Conservation (phyloP, 345 rosid genomes). For the Gossypium arboreum region DNA sequence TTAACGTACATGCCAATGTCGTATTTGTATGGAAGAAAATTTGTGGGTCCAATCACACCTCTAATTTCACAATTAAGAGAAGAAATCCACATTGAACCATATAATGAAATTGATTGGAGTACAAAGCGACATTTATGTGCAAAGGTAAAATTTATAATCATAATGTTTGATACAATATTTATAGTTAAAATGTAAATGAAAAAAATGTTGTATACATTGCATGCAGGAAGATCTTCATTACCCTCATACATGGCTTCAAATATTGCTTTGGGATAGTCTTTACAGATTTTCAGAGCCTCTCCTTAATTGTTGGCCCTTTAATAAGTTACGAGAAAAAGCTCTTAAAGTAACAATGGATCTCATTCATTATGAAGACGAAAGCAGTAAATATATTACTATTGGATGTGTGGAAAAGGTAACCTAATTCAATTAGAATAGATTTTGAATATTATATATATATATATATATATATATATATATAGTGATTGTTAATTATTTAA, state of each 20-base stretch:
- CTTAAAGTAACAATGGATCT: conserved; percentile 42
- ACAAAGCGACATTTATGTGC: conserved; percentile 48
- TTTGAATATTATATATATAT: no score
- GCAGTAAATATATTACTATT: conserved; percentile 53
- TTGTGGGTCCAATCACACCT: conserved; percentile 17
- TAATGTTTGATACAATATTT: background rate
- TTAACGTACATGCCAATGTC: conserved; percentile 14
- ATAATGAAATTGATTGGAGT: conserved; percentile 41
- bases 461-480: no score
- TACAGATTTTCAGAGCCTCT: conserved; percentile 47
- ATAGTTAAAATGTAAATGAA: no score
- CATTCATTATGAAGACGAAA: conserved; percentile 62
- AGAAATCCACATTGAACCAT: conserved; percentile 14
- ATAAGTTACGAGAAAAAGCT: conserved; percentile 46
- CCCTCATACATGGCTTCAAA: conserved; percentile 23
- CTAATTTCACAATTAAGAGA: conserved; percentile 5
- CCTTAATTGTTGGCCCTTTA: conserved; percentile 48
- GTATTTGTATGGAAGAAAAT: conserved; percentile 8
- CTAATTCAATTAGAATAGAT: background rate
- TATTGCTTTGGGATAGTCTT: conserved; percentile 52
- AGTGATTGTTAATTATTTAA: no score
- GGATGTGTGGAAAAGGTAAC: conserved; percentile 58
- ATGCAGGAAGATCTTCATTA: conserved; percentile 51
- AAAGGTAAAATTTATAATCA: conserved; percentile 22
- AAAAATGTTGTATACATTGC: background rate